Evolutionary conservation across 345 rosid genomes (phyloP), one percentile per base, ranked within the genome.

Genomic region (Anastatica hierochuntica): DNA sequence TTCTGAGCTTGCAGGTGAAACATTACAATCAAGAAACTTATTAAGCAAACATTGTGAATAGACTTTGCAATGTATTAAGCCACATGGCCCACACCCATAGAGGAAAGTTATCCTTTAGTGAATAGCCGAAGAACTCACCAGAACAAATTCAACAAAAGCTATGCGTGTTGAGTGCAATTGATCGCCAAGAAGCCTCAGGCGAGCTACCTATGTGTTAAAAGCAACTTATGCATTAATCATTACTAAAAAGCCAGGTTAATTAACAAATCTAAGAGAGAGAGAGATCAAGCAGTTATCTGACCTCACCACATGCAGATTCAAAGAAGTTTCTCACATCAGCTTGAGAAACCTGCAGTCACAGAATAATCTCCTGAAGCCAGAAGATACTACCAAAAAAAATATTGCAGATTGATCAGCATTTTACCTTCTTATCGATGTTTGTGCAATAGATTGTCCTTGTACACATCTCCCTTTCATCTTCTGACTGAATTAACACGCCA

Each of bases 391-490:
- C 4, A 4, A 10, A n/a, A 36, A 46, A 11, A 12, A 29, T 2
- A 16, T 16, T n/a, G 0, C 3, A 52, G 40, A 33, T 19, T 20
- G 29, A 31, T 47, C 35, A 37, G n/a, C 24, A 19, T n/a, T 26
- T 41, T 63, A 82, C 97, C 89, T 81, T 81, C 66, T 81, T 88
- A 69, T 83, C 97, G 19, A 88, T 83, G 56, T 88, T 88, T 73
- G 97, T 88, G 72, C 97, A 88, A 49, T 88, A 88, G 44, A 88
- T 77, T 10, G 97, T 88, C 74, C 97, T 81, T 16, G 77, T 30
- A 62, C 97, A 88, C 92, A 83, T 88, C 76, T 88, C 95, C 55
- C 95, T 79, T 71, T 88, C 97, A 77, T 88, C 87, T 61, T 88
- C 95, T 43, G 95, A 85, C 97, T 88, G 92, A 67, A 79, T 55